Base-by-base conservation (phyloP, 495 filamentous ascomycete genomes). In the Hyaloscypha finlandica region DNA sequence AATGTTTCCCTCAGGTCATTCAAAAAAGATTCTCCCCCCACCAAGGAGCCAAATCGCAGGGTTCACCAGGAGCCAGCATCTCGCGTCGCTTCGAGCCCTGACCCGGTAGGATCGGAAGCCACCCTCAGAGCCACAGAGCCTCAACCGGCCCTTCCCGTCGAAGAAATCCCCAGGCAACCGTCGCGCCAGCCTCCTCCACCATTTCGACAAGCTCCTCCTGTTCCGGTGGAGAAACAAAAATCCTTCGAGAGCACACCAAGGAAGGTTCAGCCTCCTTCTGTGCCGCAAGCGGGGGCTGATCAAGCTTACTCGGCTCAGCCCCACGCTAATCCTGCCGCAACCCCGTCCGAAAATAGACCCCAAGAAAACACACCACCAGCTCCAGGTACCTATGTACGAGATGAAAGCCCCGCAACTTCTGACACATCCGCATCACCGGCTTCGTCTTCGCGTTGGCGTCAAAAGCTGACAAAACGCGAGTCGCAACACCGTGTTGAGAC, bases 1-100 rank as follows among this genome's bases (percentile, higher is more conserved):
- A 84, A 80, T 60, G 76, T 81, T 4, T 85, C 83, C 16, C 68
- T 83, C 25, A 77, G 79, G 22, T 84, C 82, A 0, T 78, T 84
- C 53, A 77, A 79, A 66, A 69, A 53, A 20, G 64, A 71, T 20
- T 11, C 53, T 16, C 25, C 29, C 0, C 68, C 71, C 14, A 20
- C 52, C 8, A 68, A 70, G 48, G 63, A 66, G 11, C 22, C 57
- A 8, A 57, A 37, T 8, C 63, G 22, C 22, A 54, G 20, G 2
- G 63, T 63, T 48, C 39, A 51, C 20, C 58, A 63, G 2, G 61
- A 63, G 51, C 37, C 64, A 19, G 31, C 60, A 25, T 66, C 65
- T 4, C 29, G 59, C 35, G 63, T 60, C 29, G 53, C 63, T 9
- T 67, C 68, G 5, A 70, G 61, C 12, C 29, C 14, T 33, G 29